A percentile compares a stretch with the other conserved stretches of the same genome.
phyloP scores from a whole-genome alignment of 2,329 filamentous ascomycete species.

The Fusarium multiceps region DNA sequence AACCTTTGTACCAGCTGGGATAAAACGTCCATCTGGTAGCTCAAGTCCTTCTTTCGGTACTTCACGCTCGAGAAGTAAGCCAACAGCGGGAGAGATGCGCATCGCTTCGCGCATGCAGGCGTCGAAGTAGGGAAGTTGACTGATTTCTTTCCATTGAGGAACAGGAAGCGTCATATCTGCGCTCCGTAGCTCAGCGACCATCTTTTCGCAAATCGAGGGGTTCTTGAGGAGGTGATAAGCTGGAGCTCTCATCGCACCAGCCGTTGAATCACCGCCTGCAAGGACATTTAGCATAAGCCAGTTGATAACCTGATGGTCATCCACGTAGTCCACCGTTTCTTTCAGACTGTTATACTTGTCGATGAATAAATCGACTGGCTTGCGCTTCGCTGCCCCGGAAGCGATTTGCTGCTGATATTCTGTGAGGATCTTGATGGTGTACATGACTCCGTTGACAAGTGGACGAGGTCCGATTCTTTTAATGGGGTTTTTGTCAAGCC shows the following conservation, averaged over 20 bases:
- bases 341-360: constrained; percentile 35
- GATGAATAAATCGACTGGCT: constrained; percentile 37
- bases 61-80: constrained; percentile 29
- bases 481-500: constrained; percentile 40
- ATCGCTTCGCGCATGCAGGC: constrained; percentile 33
- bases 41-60: constrained; percentile 23
- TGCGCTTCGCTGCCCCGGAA: constrained; percentile 19
- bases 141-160: constrained; percentile 36
- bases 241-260: constrained; percentile 33
- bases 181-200: constrained; percentile 25
- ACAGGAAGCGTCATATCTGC: constrained; percentile 19
- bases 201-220: constrained; percentile 6
- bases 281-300: constrained; percentile 40
- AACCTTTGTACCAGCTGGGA: constrained; percentile 15
- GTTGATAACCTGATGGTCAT: constrained; percentile 35
- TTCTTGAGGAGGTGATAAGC: constrained; percentile 34
- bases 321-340: constrained; percentile 31
- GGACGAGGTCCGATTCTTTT: constrained; percentile 16
- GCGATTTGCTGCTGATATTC: constrained; percentile 33
- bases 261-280: constrained; percentile 35
- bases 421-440: constrained; percentile 36
- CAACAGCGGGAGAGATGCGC: constrained; percentile 23
- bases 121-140: constrained; percentile 22
- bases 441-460: constrained; percentile 20
- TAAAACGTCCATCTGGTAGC: constrained; percentile 23